Evolutionary conservation across 768 basidiomycete species (phyloP).

Genomic region (Pulveroboletus frians): DNA sequence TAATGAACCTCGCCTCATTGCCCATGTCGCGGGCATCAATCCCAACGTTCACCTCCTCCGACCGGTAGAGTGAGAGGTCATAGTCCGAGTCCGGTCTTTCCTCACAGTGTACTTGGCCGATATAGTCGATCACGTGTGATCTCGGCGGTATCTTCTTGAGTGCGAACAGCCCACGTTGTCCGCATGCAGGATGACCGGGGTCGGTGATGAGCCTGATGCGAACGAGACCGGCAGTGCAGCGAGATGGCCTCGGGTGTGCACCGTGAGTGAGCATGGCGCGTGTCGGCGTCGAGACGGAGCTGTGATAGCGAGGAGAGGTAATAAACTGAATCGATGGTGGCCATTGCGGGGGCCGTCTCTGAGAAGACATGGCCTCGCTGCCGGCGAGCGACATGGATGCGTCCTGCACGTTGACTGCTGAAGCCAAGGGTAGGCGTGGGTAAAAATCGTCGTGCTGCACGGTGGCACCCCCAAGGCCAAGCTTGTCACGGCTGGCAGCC

Average conservation of each 20-base stretch:
- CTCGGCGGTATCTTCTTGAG: constrained; percentile 60
- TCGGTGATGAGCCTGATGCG: constrained; percentile 54
- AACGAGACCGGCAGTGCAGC: constrained; percentile 31
- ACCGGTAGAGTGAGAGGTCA: constrained; percentile 74
- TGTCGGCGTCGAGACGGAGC: constrained; percentile 46
- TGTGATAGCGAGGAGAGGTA: constrained; percentile 46
- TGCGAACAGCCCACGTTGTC: constrained; percentile 81
- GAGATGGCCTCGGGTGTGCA: neutral
- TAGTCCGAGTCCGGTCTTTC: constrained; percentile 74
- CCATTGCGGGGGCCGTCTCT: constrained; percentile 39
- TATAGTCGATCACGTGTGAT: constrained; percentile 72
- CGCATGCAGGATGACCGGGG: constrained; percentile 64
- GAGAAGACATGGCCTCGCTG: constrained; percentile 10
- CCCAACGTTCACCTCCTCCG: constrained; percentile 56
- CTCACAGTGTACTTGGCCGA: constrained; percentile 81
- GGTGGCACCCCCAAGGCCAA: constrained; percentile 14
- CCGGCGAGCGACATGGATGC: neutral
- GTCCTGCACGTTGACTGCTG: neutral
- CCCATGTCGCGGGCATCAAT: constrained; percentile 72
- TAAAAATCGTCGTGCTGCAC: constrained; percentile 19
- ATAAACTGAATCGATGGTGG: constrained; percentile 55
- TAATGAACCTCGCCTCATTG: constrained; percentile 86
- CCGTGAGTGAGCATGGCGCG: constrained; percentile 36
- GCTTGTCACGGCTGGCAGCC: constrained; percentile 7
- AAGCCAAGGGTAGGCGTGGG: constrained; percentile 18